These are phyloP conservation scores for Leptomonas pyrrhocoris DNA, from an alignment of 208 protist genomes.

Conservation along the genomic window DNA sequence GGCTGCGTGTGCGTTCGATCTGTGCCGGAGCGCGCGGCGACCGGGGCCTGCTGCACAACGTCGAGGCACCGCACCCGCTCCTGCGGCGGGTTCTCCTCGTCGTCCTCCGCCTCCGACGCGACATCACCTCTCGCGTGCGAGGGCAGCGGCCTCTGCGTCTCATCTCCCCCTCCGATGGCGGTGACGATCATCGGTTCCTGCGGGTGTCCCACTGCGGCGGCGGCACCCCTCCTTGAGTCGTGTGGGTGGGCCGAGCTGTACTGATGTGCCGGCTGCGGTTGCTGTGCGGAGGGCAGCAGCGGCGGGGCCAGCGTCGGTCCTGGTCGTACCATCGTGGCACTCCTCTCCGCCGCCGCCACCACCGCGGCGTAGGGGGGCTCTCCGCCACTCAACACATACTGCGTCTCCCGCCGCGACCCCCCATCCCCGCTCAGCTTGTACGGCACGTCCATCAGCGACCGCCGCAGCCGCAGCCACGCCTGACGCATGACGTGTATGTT, in stretches of 20 bases:
- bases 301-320: background rate
- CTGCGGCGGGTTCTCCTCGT: background rate
- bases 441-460: constrained; percentile 33
- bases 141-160: too few species aligned
- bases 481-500: constrained; percentile 54
- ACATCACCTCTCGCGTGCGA: background rate
- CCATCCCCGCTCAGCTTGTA: constrained; percentile 16
- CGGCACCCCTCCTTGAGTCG: background rate
- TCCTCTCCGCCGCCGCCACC: constrained; percentile 21
- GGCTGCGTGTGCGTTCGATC: background rate
- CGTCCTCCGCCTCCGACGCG: background rate
- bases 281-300: background rate
- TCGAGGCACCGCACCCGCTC: constrained; percentile 3
- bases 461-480: constrained; percentile 35
- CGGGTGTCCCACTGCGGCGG: background rate
- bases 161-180: too few species aligned
- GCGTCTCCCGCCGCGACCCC: constrained; percentile 4
- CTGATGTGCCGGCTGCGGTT: background rate
- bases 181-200: too few species aligned
- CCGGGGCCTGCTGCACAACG: constrained; percentile 16
- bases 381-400: constrained; percentile 15
- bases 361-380: constrained; percentile 36
- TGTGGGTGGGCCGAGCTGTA: background rate
- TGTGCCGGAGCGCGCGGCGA: constrained; percentile 6
- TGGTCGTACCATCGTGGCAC: constrained; percentile 5